Conservation (phyloP, 1,284 basidiomycete genomes). For the Malassezia furfur region DNA sequence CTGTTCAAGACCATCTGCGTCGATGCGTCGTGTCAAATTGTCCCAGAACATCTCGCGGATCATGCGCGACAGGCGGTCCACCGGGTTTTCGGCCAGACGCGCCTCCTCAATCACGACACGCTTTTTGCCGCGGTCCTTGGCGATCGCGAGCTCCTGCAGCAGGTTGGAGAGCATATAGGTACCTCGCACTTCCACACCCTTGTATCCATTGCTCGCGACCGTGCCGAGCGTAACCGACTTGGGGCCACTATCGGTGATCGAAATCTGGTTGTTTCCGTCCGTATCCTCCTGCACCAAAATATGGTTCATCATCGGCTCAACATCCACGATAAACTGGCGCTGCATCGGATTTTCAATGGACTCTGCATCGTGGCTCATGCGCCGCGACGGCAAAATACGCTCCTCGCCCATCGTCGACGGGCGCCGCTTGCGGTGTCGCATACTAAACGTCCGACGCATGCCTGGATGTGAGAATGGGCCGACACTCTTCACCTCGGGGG, state of each 20-base stretch:
- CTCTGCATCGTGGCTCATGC: constrained; percentile 49
- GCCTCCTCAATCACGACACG: constrained; percentile 96
- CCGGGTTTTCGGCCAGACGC: constrained; percentile 89
- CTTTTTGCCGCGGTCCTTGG: constrained; percentile 86
- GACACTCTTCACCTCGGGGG: not conserved
- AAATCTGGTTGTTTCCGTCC: constrained; percentile 89
- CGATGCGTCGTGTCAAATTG: constrained; percentile 87
- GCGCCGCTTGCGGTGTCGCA: constrained; percentile 43
- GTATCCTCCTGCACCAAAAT: constrained; percentile 97
- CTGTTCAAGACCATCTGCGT: constrained; percentile 89
- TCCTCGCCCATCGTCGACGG: constrained; percentile 40
- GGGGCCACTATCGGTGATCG: constrained; percentile 88
- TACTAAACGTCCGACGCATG: constrained; percentile 39
- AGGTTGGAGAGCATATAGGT: constrained; percentile 89
- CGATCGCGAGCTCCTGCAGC: constrained; percentile 93
- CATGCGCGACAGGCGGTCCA: constrained; percentile 92
- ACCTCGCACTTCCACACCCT: constrained; percentile 61
- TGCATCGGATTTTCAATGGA: constrained; percentile 46
- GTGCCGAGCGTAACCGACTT: constrained; percentile 93
- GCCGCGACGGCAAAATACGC: constrained; percentile 34
- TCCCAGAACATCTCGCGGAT: constrained; percentile 98
- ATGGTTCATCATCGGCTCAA: constrained; percentile 95
- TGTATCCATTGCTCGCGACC: constrained; percentile 93
- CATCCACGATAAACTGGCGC: constrained; percentile 74
- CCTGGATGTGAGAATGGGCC: not conserved